phyloP scores from a whole-genome alignment of 2,329 filamentous ascomycete genomes.

The Zalaria obscura region DNA sequence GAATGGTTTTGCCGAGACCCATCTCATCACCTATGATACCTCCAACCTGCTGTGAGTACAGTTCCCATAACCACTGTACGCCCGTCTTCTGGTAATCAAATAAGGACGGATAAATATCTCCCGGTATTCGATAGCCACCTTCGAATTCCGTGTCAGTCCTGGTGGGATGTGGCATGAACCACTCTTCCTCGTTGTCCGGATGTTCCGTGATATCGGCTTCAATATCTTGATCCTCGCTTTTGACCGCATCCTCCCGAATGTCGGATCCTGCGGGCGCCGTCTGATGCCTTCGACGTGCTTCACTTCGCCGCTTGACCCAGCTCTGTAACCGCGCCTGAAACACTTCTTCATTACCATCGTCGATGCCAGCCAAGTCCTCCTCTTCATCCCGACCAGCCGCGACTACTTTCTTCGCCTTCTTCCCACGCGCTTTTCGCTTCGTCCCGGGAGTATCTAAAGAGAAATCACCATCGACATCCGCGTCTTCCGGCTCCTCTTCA shows the following conservation, averaged over 20 bases:
- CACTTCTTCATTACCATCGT: conserved; percentile 76
- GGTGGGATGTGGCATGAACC: conserved; percentile 76
- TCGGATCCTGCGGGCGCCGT: conserved; percentile 5
- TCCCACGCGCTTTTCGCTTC: conserved; percentile 22
- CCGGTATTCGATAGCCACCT: conserved; percentile 66
- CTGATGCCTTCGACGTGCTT: conserved; percentile 35
- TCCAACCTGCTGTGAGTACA: conserved; percentile 79
- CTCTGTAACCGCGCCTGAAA: conserved; percentile 62
- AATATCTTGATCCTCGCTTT: conserved; percentile 19
- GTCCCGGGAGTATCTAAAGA: conserved; percentile 20
- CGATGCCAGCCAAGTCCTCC: conserved; percentile 51
- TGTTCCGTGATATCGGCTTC: conserved; percentile 16
- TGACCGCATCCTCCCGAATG: conserved; percentile 7
- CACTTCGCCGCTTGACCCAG: conserved; percentile 55
- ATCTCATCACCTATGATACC: conserved; percentile 97
- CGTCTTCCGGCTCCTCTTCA: conserved; percentile 15
- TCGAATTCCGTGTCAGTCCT: conserved; percentile 62
- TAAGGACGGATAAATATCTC: conserved; percentile 80
- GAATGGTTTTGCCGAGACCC: conserved; percentile 92
- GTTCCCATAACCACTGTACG: conserved; percentile 88
- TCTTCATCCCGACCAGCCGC: conserved; percentile 13
- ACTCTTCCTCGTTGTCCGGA: conserved; percentile 44
- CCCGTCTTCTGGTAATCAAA: conserved; percentile 97
- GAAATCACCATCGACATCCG: conserved; percentile 22
- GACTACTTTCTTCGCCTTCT: conserved; percentile 14